Evolutionary conservation across 2,329 filamentous ascomycete species (phyloP).

Genomic region (Colletotrichum tropicale): DNA sequence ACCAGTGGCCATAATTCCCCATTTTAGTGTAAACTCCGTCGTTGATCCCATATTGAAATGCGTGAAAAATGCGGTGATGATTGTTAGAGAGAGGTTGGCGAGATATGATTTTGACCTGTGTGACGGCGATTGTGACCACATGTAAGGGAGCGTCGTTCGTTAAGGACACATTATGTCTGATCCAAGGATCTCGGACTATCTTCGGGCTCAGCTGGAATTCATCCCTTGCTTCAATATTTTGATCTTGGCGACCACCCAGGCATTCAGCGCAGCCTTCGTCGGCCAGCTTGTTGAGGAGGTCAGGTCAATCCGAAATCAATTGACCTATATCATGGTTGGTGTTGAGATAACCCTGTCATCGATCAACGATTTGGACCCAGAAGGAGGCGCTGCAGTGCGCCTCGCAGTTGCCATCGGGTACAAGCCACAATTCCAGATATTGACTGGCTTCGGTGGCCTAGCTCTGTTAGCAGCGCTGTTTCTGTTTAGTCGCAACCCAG

Average conservation of each 20-base stretch:
- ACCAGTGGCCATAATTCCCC: not conserved
- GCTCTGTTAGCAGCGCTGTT: not conserved
- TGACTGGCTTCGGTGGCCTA: not conserved
- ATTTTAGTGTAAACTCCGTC: not conserved
- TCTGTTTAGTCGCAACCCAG: not conserved
- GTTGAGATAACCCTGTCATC: not conserved
- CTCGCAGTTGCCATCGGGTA: not conserved
- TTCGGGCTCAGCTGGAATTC: not conserved
- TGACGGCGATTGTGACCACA: fast-evolving
- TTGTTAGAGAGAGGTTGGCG: fast-evolving
- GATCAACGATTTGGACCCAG: not conserved
- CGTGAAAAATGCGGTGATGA: not conserved
- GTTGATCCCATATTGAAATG: not conserved
- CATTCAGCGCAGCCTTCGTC: not conserved
- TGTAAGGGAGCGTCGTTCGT: not conserved
- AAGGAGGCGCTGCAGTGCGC: not conserved
- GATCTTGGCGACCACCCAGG: not conserved
- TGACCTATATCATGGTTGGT: not conserved
- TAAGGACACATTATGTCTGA: not conserved
- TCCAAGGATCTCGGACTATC: not conserved
- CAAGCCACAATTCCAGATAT: not conserved
- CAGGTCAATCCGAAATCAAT: fast-evolving
- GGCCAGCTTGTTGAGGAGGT: not conserved
- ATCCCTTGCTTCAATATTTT: not conserved
- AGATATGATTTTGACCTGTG: fast-evolving